phyloP scores from a whole-genome alignment of 257 asterid genomes.

The Solanum boliviense region DNA sequence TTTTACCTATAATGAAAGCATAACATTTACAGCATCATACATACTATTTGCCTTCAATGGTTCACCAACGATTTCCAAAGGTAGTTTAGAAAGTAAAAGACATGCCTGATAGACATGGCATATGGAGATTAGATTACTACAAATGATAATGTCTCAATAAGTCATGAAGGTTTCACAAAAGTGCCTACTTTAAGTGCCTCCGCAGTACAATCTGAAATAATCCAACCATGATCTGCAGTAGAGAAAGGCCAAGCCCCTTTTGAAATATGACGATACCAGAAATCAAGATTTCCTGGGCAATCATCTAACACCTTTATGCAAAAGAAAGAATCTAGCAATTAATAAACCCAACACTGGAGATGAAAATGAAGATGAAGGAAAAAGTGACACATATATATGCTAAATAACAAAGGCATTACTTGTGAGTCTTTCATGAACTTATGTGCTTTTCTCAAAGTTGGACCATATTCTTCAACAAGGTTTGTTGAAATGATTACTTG shows the following conservation, averaged over 20 bases:
- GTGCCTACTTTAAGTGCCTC: conserved; percentile 81
- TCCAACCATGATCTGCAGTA: conserved; percentile 95
- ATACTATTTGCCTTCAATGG: conserved; percentile 45
- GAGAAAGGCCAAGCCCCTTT: conserved; percentile 99
- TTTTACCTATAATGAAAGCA: conserved; percentile 74
- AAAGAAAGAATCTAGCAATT: conserved; percentile 4
- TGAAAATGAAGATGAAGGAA: background rate
- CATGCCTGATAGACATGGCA: conserved; percentile 34
- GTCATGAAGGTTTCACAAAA: background rate
- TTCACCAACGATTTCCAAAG: conserved; percentile 61
- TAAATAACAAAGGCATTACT: background rate
- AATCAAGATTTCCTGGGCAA: conserved; percentile 65
- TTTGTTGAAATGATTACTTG: conserved; percentile 6
- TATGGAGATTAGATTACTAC: background rate
- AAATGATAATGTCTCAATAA: background rate
- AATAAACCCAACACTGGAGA: background rate
- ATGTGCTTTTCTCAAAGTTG: background rate
- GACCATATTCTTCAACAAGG: conserved; percentile 8
- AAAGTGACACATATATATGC: background rate
- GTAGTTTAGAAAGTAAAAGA: conserved; percentile 56
- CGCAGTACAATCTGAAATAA: conserved; percentile 91
- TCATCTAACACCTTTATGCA: conserved; percentile 61
- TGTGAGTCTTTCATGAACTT: background rate
- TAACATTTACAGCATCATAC: conserved; percentile 78
- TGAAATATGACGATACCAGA: conserved; percentile 89